Base-by-base conservation (phyloP, 2,329 filamentous ascomycete genomes). In the Fusarium anguioides region DNA sequence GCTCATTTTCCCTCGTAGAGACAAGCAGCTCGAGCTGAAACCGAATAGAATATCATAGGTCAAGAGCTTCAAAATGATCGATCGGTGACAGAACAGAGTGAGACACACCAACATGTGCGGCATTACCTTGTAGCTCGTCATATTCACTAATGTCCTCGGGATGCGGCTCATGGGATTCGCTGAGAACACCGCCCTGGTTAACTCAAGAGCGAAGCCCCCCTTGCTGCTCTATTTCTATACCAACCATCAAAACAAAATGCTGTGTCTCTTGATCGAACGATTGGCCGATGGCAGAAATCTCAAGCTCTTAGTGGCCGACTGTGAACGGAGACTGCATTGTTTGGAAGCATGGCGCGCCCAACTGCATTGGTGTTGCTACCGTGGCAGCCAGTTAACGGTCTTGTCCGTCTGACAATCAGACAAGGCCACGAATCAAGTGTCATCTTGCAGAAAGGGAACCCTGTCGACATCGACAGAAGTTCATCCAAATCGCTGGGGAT, bases 351-450 rank as follows among this genome's bases (percentile, higher is more conserved):
- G 69, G 67, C 71, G 70, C 66, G 52, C 44, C 41, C 29, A 49
- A 60, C 48, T 72, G 64, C 67, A 63, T 71, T 65, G 68, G 64
- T 42, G 53, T 61, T 71, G 67, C 66, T 61, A 57, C 63, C 55
- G 57, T 64, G 58, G 66, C 66, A 64, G 67, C 66, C 63, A 66
- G 55, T 64, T 42, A 69, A 50, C 60, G 49, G 61, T 52, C 64
- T 55, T 45, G 56, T 57, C 46, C 44, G 53, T 52, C 65, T 56
- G 42, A 55, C 26, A 36, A 63, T 37, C 39, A 50, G 48, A 64
- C 70, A 68, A 70, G 70, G 70, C 70, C 66, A 70, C 70, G 66
- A 72, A 72, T 72, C 41, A 62, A 45, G 35, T 15, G 18, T 39
- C 33, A 33, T 39, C 15, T 20, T 41, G 46, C 27, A n/a, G 31